Evolutionary conservation across 2,329 filamentous ascomycete species (phyloP).

Genomic region (Karstenula rhodostoma): DNA sequence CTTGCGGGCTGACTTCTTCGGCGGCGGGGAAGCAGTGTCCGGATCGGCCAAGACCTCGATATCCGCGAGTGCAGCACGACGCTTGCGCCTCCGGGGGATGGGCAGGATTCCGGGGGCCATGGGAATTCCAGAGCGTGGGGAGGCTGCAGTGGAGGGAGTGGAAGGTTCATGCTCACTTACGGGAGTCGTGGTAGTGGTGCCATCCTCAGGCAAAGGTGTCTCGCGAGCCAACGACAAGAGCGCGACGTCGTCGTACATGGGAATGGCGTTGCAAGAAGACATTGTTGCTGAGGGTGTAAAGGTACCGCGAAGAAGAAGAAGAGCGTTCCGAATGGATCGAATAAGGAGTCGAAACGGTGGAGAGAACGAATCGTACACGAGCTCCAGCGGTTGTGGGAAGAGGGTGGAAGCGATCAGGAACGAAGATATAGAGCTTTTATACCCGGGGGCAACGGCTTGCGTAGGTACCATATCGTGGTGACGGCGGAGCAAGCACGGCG

Average conservation of each 20-base stretch:
- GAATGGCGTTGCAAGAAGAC: background rate
- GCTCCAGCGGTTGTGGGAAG: background rate
- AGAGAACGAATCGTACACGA: background rate
- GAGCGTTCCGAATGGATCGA: background rate
- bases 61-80: background rate
- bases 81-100: background rate
- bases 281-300: background rate
- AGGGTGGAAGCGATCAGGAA: background rate
- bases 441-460: background rate
- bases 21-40: background rate
- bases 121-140: background rate
- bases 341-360: background rate
- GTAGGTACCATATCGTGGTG: background rate
- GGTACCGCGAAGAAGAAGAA: background rate
- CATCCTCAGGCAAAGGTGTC: background rate
- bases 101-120: background rate
- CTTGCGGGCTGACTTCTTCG: background rate
- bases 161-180: background rate
- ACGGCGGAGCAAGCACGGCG: background rate
- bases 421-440: background rate
- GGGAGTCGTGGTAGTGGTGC: background rate
- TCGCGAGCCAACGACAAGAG: background rate
- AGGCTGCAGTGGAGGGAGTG: background rate
- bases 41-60: background rate
- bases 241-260: background rate